Percentiles rank a stretch among this genome's conserved stretches.
phyloP scores from a whole-genome alignment of 495 filamentous ascomycete species.

The Melanomma pulvis-pyrius region DNA sequence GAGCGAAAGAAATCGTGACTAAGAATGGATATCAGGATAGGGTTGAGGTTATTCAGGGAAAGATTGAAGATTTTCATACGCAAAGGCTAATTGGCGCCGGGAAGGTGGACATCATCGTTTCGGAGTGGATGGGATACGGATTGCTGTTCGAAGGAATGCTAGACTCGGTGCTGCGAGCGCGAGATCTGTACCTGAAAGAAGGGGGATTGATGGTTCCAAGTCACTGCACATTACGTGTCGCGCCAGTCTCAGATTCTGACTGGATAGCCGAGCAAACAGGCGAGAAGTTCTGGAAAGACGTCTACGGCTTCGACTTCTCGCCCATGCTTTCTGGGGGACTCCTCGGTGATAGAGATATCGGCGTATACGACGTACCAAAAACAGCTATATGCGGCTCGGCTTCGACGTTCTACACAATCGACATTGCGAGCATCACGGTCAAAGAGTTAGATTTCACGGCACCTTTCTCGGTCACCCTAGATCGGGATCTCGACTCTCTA shows the following conservation, averaged over 20 bases:
- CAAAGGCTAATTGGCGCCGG: constrained; percentile 57
- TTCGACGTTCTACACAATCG: constrained; percentile 57
- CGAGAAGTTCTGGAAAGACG: constrained; percentile 41
- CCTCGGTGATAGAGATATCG: constrained; percentile 48
- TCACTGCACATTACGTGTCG: constrained; percentile 82
- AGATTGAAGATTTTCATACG: constrained; percentile 85
- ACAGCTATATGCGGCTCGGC: constrained; percentile 54
- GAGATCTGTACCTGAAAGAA: constrained; percentile 78
- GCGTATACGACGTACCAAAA: constrained; percentile 54
- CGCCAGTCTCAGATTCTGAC: constrained; percentile 83
- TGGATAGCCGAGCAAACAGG: constrained; percentile 51
- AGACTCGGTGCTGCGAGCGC: constrained; percentile 85
- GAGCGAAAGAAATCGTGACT: constrained; percentile 80
- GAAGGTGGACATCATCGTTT: constrained; percentile 92
- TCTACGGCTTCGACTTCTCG: constrained; percentile 45
- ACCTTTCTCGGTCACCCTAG: constrained; percentile 57
- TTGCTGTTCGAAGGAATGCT: constrained; percentile 94
- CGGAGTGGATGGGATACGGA: constrained; percentile 98
- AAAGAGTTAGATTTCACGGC: constrained; percentile 61
- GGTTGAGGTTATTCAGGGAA: constrained; percentile 82
- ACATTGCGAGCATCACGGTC: constrained; percentile 58
- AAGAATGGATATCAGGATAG: constrained; percentile 77
- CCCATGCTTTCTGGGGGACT: constrained; percentile 32
- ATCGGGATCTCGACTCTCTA: constrained; percentile 58
- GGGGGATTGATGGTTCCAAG: constrained; percentile 87